phyloP scores from a whole-genome alignment of 192 early-diverging fungal genomes.

The Entrophospora sp. region DNA sequence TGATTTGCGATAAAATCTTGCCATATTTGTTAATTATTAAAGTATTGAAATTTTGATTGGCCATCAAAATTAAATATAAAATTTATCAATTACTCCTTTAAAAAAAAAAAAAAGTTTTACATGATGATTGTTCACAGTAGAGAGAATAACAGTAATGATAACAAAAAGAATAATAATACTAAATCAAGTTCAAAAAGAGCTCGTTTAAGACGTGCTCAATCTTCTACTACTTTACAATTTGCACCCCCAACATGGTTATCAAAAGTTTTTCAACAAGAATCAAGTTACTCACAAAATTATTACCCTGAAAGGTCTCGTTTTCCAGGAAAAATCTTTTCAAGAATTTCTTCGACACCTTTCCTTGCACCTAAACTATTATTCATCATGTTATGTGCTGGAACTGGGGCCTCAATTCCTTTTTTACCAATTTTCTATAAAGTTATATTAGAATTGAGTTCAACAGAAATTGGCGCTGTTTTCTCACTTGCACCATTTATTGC shows the following conservation, averaged over 20 bases:
- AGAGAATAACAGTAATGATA: no score
- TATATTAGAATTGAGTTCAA: conserved; percentile 16
- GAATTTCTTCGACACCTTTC: conserved; percentile 1
- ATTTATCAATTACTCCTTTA: no score
- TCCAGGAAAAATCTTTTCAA: neutral
- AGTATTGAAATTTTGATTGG: no score
- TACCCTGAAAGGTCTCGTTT: neutral
- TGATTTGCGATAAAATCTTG: no score
- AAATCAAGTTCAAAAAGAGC: neutral
- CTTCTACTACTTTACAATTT: conserved; percentile 13
- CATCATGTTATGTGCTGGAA: conserved; percentile 17
- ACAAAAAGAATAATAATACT: no score
- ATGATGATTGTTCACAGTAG: no score
- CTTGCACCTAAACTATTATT: conserved; percentile 24
- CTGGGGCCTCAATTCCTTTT: conserved; percentile 24
- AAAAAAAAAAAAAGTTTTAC: no score
- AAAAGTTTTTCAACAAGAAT: neutral
- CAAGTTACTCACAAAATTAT: no score
- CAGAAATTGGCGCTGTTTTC: conserved; percentile 24
- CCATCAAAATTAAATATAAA: no score
- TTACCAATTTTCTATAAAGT: conserved; percentile 25
- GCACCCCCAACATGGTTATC: conserved; percentile 12
- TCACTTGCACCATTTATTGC: conserved; percentile 35
- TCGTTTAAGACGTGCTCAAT: neutral
- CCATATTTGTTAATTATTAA: no score